These are phyloP conservation scores for Funneliformis mosseae DNA, from an alignment of 192 early-diverging fungal genomes.

Conservation along the genomic window DNA sequence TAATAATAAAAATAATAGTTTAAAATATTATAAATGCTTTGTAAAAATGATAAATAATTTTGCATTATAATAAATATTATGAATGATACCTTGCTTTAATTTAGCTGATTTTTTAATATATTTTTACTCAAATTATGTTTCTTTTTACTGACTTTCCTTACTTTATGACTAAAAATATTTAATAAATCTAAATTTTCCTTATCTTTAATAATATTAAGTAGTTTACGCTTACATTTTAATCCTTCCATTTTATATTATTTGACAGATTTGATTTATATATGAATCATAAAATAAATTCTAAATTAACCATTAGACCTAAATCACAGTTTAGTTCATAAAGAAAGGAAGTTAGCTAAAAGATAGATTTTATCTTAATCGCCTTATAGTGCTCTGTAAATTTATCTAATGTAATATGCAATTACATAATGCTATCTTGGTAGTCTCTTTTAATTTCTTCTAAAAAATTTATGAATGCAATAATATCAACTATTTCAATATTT, in stretches of 20 bases:
- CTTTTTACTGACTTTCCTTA: not conserved
- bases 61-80: too few species aligned
- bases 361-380: not conserved
- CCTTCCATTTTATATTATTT: not conserved
- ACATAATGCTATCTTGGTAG: too few species aligned
- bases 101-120: not conserved
- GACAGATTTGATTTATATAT: not conserved
- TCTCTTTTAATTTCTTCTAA: too few species aligned
- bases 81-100: too few species aligned
- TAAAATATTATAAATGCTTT: too few species aligned
- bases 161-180: not conserved
- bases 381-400: not conserved
- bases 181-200: not conserved
- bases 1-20: too few species aligned
- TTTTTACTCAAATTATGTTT: not conserved
- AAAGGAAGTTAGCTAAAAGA: not conserved
- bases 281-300: not conserved
- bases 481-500: too few species aligned
- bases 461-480: too few species aligned
- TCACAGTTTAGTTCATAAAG: conserved; percentile 9
- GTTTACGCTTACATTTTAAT: not conserved
- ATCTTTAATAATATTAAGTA: not conserved
- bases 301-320: not conserved
- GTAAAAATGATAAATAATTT: too few species aligned
- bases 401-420: not conserved